phyloP scores from a whole-genome alignment of 495 filamentous ascomycete genomes.

The Lasiosphaeris hirsuta region DNA sequence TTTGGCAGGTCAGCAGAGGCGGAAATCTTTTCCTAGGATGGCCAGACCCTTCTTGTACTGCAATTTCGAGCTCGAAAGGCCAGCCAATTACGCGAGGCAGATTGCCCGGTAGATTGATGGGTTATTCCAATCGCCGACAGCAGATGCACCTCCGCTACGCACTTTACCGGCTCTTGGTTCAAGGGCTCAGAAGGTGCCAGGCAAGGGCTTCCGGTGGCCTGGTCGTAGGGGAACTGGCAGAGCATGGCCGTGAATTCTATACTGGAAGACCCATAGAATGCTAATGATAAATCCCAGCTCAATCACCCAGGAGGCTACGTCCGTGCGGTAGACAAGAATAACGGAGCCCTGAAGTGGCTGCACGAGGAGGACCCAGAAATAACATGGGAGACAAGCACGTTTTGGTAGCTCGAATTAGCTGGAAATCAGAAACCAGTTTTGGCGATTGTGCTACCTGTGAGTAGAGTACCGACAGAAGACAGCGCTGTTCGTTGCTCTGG shows the following conservation, averaged over 20 bases:
- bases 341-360: constrained; percentile 6
- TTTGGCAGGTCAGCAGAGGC: no score
- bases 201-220: background rate
- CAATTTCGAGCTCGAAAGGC: no score
- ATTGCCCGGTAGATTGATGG: no score
- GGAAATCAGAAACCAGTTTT: no score
- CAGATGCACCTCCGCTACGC: background rate
- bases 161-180: constrained; percentile 1
- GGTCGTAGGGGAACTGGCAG: background rate
- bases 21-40: no score
- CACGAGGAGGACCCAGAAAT: constrained; percentile 2
- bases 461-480: no score
- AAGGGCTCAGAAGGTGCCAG: background rate
- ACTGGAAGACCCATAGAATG: background rate
- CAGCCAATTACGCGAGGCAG: no score
- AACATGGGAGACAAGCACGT: background rate
- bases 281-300: background rate
- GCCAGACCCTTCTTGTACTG: no score
- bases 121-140: no score
- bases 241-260: background rate
- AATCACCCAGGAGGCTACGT: background rate
- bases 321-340: background rate
- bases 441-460: no score
- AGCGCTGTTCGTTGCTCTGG: no score
- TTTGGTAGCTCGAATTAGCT: constrained; percentile 3